phyloP scores from a whole-genome alignment of 192 early-diverging fungal species.

The Rhizophagus clarus region DNA sequence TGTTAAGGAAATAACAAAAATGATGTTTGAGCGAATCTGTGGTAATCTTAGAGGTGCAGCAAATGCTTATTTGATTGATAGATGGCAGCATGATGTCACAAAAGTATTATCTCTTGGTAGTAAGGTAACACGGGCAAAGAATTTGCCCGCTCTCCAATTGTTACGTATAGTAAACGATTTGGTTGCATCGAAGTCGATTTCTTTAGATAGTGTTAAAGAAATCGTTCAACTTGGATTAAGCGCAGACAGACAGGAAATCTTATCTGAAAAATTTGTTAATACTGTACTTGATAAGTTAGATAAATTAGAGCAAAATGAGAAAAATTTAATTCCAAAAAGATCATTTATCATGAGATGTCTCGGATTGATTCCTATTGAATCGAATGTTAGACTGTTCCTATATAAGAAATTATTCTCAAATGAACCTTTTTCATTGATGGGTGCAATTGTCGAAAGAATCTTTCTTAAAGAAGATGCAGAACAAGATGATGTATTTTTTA shows the following conservation, averaged over 20 bases:
- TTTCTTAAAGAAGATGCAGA: background rate
- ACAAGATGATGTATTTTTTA: background rate
- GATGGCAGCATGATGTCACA: constrained; percentile 7
- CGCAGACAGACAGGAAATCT: background rate
- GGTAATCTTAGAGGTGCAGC: background rate
- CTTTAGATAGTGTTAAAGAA: background rate
- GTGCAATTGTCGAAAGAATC: background rate
- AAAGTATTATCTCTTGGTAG: constrained; percentile 17
- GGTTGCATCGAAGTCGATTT: constrained; percentile 1
- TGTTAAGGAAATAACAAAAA: background rate
- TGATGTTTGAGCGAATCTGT: background rate
- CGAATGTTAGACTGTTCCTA: background rate
- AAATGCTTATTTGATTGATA: background rate
- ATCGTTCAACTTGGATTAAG: background rate
- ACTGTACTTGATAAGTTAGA: constrained; percentile 5
- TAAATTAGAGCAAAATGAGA: constrained; percentile 6
- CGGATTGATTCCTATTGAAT: background rate
- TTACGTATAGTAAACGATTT: constrained; percentile 25
- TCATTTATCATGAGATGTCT: constrained; percentile 17
- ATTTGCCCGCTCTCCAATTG: background rate
- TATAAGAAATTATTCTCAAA: constrained; percentile 20
- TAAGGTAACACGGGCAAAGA: background rate
- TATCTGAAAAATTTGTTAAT: constrained; percentile 14
- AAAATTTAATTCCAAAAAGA: background rate
- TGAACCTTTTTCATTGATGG: background rate